Evolutionary conservation across 1,139 yeast genomes (phyloP).

Genomic region (Pichia sp.): DNA sequence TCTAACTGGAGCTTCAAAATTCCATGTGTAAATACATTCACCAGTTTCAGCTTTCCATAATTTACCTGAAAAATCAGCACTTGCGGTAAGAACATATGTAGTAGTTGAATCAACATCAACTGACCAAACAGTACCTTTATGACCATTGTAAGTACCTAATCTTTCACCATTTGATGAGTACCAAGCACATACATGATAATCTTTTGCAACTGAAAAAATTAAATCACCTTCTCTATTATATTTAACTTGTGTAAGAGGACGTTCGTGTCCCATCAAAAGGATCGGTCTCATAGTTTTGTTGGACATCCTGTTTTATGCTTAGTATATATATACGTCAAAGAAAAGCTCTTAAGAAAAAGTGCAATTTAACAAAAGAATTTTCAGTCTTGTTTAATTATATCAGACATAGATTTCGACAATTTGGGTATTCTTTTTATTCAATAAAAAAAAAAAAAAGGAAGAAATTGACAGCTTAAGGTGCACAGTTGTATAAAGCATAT

Average conservation of each 20-base stretch:
- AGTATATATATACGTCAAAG: background rate
- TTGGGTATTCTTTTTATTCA: too few species aligned
- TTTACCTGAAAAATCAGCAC: constrained; percentile 83
- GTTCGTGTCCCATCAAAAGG: constrained; percentile 71
- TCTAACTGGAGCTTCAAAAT: constrained; percentile 78
- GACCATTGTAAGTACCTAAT: constrained; percentile 86
- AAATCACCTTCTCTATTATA: constrained; percentile 94
- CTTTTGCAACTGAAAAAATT: constrained; percentile 88
- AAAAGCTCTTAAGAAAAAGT: too few species aligned
- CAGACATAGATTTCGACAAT: too few species aligned
- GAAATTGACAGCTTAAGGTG: too few species aligned
- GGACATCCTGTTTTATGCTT: constrained; percentile 7
- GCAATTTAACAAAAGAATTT: too few species aligned
- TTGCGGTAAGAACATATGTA: constrained; percentile 73
- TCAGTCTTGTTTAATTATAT: too few species aligned
- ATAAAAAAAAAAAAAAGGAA: too few species aligned
- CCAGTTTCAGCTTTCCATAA: constrained; percentile 86
- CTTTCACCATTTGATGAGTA: constrained; percentile 94
- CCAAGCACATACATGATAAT: constrained; percentile 87
- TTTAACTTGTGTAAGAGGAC: constrained; percentile 86
- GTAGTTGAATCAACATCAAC: constrained; percentile 77
- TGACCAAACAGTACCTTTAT: constrained; percentile 93
- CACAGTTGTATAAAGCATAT: too few species aligned
- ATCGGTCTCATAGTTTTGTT: constrained; percentile 45
- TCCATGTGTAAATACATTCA: constrained; percentile 67